Evolutionary conservation across 345 rosid species (phyloP), one percentile per base, ranked within the genome.

Genomic region (Gossypium herbaceum): DNA sequence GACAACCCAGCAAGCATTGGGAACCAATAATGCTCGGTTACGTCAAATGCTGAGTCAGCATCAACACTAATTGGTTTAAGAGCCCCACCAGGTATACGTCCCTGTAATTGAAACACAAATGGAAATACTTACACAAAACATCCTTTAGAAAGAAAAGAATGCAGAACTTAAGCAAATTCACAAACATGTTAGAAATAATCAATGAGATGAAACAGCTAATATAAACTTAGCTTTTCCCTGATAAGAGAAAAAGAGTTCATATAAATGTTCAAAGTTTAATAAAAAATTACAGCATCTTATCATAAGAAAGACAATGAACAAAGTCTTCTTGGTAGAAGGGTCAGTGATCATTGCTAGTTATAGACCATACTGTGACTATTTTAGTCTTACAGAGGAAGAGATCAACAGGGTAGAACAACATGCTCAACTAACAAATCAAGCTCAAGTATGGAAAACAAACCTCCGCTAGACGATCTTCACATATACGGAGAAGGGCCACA

Each of bases 381-480:
- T 59, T 59, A 22, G 39, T 25, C 39, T 12, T 59, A 57, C 39
- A 59, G 39, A 27, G 65, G 10, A 29, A 27, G 65, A 27, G 20
- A 12, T 4, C 52, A n/a, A 75, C 27, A 65, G 39, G 34, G 22
- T 13, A 60, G 19, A 22, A 71, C 20, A 16, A 56, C 48, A 74
- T 19, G 50, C 52, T 69, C 50, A 57, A 51, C 60, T 39, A 17
- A 76, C 25, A 47, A 16, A 75, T 27, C 48, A 39, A 43, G 34
- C 58, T 56, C 24, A 56, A 56, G 47, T 44, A 25, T 45, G 72
- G 29, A 76, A n/a, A 72, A 67, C 85, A 73, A 77, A 95, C 99
- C 97, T 95, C 99, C 56, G 99, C 99, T 58, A 95, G 87, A 76
- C 98, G 98, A 84, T 95, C 98, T 85, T 95, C 99, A 82, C 99